These are phyloP conservation scores for Dryas alaskensis DNA, from an alignment of 306 rosid species.

Conservation along the genomic window DNA sequence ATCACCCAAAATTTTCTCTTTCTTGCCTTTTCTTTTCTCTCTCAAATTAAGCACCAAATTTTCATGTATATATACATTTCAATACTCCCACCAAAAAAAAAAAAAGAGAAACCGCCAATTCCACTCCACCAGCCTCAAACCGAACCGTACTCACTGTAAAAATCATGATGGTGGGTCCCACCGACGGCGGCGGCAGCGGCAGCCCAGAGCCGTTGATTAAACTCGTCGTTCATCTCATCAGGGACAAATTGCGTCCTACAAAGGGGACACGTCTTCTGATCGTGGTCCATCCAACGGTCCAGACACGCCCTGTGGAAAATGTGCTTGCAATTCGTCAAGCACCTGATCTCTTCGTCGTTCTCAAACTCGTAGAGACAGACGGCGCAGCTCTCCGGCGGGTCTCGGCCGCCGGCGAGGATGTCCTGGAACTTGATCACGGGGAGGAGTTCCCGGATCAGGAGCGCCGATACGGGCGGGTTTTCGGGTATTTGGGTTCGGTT, in stretches of 20 bases:
- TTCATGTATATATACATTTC: constrained; percentile 28
- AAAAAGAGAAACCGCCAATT: neutral
- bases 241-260: constrained; percentile 81
- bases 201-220: constrained; percentile 69
- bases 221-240: constrained; percentile 45
- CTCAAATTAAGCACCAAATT: neutral
- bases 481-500: constrained; percentile 22
- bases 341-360: constrained; percentile 67
- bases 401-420: constrained; percentile 27
- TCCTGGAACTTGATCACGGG: constrained; percentile 53
- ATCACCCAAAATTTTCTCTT: neutral
- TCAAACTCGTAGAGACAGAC: constrained; percentile 74
- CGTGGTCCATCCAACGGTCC: constrained; percentile 97
- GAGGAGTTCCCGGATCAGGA: constrained; percentile 65
- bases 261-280: constrained; percentile 83
- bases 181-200: constrained; percentile 39
- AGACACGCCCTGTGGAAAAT: constrained; percentile 75
- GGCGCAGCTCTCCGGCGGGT: constrained; percentile 54
- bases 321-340: constrained; percentile 78
- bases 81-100: neutral
- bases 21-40: neutral
- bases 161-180: constrained; percentile 20
- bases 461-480: constrained; percentile 49
- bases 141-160: constrained; percentile 39
- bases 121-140: constrained; percentile 18